These are phyloP conservation scores for Dactylellina haptotyla DNA, from an alignment of 2,329 filamentous ascomycete genomes.

Conservation along the genomic window DNA sequence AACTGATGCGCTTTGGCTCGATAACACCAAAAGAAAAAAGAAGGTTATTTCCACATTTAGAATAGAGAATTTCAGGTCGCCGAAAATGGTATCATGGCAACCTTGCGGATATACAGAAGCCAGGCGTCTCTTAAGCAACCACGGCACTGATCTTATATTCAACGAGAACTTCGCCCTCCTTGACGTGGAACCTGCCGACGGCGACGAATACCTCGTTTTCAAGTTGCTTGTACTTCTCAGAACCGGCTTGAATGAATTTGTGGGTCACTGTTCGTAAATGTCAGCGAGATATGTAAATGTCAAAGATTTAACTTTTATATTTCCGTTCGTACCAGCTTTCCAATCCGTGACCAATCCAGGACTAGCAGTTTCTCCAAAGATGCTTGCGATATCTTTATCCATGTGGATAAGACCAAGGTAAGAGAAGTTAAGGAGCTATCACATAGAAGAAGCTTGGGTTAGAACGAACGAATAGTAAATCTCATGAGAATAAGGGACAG, in stretches of 20 bases:
- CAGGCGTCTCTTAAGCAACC: no score
- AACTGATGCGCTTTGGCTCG: no score
- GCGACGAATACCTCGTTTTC: constrained; percentile 63
- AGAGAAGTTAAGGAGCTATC: constrained; percentile 60
- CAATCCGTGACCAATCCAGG: constrained; percentile 63
- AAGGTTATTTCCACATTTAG: neutral
- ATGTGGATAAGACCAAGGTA: constrained; percentile 62
- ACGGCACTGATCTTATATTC: constrained; percentile 65
- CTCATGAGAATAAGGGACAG: neutral
- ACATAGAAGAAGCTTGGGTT: neutral
- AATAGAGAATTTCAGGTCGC: neutral
- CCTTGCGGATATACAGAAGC: no score
- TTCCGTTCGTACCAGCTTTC: constrained; percentile 60
- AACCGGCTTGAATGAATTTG: constrained; percentile 62
- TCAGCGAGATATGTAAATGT: neutral
- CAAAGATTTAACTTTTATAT: no score
- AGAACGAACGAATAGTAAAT: neutral
- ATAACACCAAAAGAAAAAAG: neutral
- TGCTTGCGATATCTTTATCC: constrained; percentile 59
- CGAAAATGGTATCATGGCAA: no score
- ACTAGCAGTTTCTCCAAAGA: constrained; percentile 60
- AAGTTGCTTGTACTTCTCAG: constrained; percentile 60
- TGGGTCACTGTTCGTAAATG: constrained; percentile 60
- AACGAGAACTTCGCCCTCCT: constrained; percentile 57
- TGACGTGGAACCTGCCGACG: constrained; percentile 62